Evolutionary conservation across 768 basidiomycete genomes (phyloP).

Genomic region (Lactarius deliciosus): DNA sequence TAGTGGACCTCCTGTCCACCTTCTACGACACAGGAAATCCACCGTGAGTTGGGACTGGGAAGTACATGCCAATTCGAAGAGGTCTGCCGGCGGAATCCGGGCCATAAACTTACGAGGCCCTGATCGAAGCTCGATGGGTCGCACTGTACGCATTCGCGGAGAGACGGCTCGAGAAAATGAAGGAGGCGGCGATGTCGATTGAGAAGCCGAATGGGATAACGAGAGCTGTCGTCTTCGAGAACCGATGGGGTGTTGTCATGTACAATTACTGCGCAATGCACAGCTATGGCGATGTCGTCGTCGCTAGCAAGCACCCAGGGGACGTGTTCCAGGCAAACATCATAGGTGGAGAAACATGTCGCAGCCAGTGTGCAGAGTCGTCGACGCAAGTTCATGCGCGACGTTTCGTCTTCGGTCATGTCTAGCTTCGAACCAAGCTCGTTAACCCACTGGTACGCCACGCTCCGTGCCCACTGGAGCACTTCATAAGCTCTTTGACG

Average conservation of each 20-base stretch:
- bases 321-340: background rate
- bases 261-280: slow-evolving; percentile 13
- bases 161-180: slow-evolving; percentile 1
- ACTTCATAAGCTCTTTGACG: background rate
- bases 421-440: slow-evolving; percentile 1
- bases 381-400: background rate
- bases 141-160: background rate
- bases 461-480: background rate
- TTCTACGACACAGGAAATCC: background rate
- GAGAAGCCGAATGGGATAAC: background rate
- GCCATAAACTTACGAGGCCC: background rate
- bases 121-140: background rate
- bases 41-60: slow-evolving; percentile 9
- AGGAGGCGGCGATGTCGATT: background rate
- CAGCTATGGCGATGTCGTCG: background rate
- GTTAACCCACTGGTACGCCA: slow-evolving; percentile 3
- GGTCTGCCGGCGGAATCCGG: background rate
- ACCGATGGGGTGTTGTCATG: background rate
- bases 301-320: background rate
- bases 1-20: slow-evolving; percentile 2
- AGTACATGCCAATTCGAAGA: background rate
- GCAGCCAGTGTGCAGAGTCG: slow-evolving; percentile 13
- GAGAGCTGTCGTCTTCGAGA: background rate
- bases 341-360: slow-evolving; percentile 11
- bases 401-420: background rate